Conservation (phyloP, 176 grass and related monocot species). For the Juncus effusus region DNA sequence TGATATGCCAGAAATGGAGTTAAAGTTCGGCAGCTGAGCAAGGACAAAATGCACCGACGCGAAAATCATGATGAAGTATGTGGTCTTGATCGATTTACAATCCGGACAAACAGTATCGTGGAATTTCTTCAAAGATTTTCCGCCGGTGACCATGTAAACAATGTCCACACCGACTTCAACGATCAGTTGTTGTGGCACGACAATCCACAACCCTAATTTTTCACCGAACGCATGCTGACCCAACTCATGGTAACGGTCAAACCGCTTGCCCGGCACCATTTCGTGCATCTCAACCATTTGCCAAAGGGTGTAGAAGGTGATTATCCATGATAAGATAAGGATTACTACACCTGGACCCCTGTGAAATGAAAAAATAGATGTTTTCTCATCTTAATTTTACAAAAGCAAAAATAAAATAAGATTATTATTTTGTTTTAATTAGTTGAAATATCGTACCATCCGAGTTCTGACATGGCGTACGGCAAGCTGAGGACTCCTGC, state of each 20-base stretch:
- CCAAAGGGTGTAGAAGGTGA: conserved; percentile 93
- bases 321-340: conserved; percentile 75
- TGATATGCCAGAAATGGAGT: conserved; percentile 89
- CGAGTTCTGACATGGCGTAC: conserved; percentile 77
- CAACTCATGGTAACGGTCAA: conserved; percentile 92
- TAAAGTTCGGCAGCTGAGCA: conserved; percentile 82
- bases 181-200: conserved; percentile 69
- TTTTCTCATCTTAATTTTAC: too few species aligned
- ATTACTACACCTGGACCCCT: conserved; percentile 78
- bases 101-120: conserved; percentile 60
- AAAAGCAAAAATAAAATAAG: background rate
- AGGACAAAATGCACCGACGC: conserved; percentile 74
- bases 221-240: conserved; percentile 83
- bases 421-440: background rate
- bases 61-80: conserved; percentile 97
- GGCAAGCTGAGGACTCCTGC: conserved; percentile 87
- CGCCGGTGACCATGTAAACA: conserved; percentile 97
- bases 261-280: conserved; percentile 84
- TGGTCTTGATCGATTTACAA: conserved; percentile 64
- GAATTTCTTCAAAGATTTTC: conserved; percentile 82
- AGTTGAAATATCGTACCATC: conserved; percentile 43
- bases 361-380: background rate
- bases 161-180: conserved; percentile 91
- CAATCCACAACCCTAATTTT: conserved; percentile 78
- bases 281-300: conserved; percentile 99